A percentile compares a stretch with the other conserved stretches of the same genome.
Conservation (phyloP, 2,329 filamentous ascomycete species). For the Trichoderma koningiopsis region DNA sequence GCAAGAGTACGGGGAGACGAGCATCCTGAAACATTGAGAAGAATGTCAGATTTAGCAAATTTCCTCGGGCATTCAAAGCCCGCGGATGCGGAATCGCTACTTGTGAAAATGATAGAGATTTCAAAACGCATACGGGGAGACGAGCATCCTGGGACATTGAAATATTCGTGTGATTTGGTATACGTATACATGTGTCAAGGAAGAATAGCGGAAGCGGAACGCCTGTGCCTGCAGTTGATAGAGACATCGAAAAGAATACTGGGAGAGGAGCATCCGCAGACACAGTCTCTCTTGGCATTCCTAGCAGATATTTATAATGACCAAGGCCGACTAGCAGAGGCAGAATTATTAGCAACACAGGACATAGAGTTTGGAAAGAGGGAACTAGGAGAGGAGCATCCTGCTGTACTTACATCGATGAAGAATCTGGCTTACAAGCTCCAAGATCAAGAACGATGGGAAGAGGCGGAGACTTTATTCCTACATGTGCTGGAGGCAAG, state of each 20-base stretch:
- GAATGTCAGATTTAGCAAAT: neutral
- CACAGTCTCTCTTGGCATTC: accelerated
- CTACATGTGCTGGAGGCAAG: too few species aligned
- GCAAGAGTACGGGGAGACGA: neutral
- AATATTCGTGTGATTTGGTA: neutral
- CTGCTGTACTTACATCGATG: neutral
- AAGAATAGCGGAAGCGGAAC: neutral
- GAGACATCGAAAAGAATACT: neutral
- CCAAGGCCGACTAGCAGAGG: neutral
- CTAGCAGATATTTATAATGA: neutral
- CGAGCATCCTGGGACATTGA: neutral
- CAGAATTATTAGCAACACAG: neutral
- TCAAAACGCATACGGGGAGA: neutral
- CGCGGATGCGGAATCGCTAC: neutral
- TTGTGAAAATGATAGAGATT: neutral
- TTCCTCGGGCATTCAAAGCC: neutral
- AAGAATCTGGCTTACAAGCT: too few species aligned
- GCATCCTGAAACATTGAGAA: neutral
- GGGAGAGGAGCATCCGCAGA: neutral
- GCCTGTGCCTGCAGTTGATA: neutral
- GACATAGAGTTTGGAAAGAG: neutral
- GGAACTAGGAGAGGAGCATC: neutral
- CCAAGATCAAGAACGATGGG: too few species aligned
- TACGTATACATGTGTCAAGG: neutral
- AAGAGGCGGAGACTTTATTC: too few species aligned